Percentiles rank a stretch among this genome's conserved stretches.
phyloP scores from a whole-genome alignment of 176 grass and related monocot genomes.

The Rhynchospora pubera region DNA sequence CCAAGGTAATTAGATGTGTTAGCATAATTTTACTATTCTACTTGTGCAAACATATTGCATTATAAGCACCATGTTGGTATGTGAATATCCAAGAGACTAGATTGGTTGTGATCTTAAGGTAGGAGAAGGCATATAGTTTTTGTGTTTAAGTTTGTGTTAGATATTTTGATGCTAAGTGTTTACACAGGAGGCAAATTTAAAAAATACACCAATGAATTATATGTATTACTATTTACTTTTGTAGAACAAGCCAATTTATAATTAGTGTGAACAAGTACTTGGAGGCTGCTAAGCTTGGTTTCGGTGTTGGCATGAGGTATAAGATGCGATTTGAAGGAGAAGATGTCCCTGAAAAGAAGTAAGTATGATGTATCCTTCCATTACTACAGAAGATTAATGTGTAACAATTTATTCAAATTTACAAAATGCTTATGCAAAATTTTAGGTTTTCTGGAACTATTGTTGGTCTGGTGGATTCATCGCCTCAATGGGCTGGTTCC shows the following conservation, averaged over 20 bases:
- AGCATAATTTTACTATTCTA: background rate
- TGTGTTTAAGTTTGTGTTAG: background rate
- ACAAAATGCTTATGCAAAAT: constrained; percentile 1
- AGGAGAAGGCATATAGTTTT: background rate
- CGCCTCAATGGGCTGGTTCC: constrained; percentile 68
- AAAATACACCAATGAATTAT: background rate
- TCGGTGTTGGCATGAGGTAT: constrained; percentile 32
- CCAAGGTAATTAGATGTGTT: constrained; percentile 44
- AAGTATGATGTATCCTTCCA: constrained; percentile 9
- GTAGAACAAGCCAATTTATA: constrained; percentile 68
- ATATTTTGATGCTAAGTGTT: background rate
- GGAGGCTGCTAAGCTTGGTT: constrained; percentile 35
- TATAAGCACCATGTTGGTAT: too few relatives aligned
- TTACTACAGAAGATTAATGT: constrained; percentile 1
- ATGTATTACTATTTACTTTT: constrained; percentile 13
- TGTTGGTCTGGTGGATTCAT: constrained; percentile 47
- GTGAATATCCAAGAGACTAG: background rate
- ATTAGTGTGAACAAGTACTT: constrained; percentile 46
- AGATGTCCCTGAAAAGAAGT: constrained; percentile 49
- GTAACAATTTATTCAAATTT: background rate
- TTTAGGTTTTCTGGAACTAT: constrained; percentile 75
- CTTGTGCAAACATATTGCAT: background rate
- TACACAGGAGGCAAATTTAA: background rate
- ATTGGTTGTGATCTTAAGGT: background rate
- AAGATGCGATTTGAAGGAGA: constrained; percentile 56